Evolutionary conservation across 2,329 filamentous ascomycete species (phyloP).

Genomic region (Periconia sp.): DNA sequence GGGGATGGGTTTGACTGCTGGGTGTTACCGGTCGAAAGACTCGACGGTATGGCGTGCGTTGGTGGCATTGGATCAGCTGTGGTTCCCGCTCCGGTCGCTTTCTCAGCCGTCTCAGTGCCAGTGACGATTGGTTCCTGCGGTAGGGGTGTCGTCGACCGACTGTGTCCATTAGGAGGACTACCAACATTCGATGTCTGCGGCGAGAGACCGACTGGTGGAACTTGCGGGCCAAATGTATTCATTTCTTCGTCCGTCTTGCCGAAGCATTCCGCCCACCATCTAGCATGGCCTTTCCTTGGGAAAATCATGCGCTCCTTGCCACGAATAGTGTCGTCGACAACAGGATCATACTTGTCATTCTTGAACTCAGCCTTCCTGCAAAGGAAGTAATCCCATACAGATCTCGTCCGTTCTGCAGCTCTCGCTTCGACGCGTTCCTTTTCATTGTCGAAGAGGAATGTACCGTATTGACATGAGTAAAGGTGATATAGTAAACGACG

Average conservation of each 20-base stretch:
- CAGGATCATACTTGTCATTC: slow-evolving; percentile 78
- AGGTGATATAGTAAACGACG: slow-evolving; percentile 89
- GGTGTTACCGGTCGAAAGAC: slow-evolving; percentile 9
- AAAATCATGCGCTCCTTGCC: slow-evolving; percentile 86
- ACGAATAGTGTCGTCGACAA: slow-evolving; percentile 77
- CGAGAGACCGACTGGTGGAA: slow-evolving; percentile 26
- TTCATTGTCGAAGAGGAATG: slow-evolving; percentile 94
- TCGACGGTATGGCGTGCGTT: slow-evolving; percentile 25
- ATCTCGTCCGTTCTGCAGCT: slow-evolving; percentile 75
- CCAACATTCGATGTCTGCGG: slow-evolving; percentile 32
- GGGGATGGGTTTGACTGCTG: slow-evolving; percentile 20
- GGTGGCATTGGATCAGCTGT: slow-evolving; percentile 22
- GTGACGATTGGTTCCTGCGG: slow-evolving; percentile 41
- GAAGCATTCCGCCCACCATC: slow-evolving; percentile 94
- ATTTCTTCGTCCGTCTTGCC: slow-evolving; percentile 89
- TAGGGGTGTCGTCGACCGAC: slow-evolving; percentile 33
- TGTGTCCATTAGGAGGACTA: slow-evolving; percentile 25
- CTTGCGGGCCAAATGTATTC: slow-evolving; percentile 65
- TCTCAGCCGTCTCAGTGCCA: slow-evolving; percentile 41
- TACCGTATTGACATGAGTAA: slow-evolving; percentile 95
- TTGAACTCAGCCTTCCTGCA: slow-evolving; percentile 79
- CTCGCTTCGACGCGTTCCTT: slow-evolving; percentile 78
- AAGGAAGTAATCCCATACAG: slow-evolving; percentile 96
- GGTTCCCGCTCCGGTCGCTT: slow-evolving; percentile 38
- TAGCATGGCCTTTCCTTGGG: slow-evolving; percentile 75